phyloP scores from a whole-genome alignment of 2,329 filamentous ascomycete genomes.

The Aspergillus puulaauensis region DNA sequence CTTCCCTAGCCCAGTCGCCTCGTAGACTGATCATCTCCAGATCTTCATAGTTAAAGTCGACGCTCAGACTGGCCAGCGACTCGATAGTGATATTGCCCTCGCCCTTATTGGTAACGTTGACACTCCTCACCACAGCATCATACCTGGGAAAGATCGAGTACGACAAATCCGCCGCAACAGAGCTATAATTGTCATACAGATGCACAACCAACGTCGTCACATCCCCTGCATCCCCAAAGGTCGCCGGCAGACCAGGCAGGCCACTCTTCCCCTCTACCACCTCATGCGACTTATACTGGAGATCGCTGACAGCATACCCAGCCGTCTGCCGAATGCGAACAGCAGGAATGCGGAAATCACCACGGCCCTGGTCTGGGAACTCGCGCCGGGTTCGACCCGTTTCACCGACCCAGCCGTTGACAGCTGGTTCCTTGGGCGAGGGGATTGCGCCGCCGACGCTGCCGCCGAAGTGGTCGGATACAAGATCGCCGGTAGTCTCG shows the following conservation, averaged over 20 bases:
- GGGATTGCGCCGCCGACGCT: slow-evolving; percentile 54
- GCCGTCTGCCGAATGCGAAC: slow-evolving; percentile 60
- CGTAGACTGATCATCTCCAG: slow-evolving; percentile 63
- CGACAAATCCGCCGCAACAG: slow-evolving; percentile 57
- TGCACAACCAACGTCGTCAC: slow-evolving; percentile 61
- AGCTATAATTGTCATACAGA: slow-evolving; percentile 59
- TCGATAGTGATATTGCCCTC: slow-evolving; percentile 55
- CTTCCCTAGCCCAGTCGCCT: slow-evolving; percentile 64
- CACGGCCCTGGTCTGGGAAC: slow-evolving; percentile 64
- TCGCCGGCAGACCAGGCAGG: slow-evolving; percentile 58
- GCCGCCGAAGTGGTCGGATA: slow-evolving; percentile 63
- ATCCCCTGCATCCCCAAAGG: slow-evolving; percentile 56
- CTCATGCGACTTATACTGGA: slow-evolving; percentile 59
- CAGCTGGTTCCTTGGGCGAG: slow-evolving; percentile 33
- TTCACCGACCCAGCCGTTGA: slow-evolving; percentile 55
- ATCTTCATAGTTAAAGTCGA: slow-evolving; percentile 61
- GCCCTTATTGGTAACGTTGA: slow-evolving; percentile 61
- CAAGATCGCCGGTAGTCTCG: slow-evolving; percentile 54
- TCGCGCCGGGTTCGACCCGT: slow-evolving; percentile 58
- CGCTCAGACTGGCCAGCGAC: slow-evolving; percentile 60
- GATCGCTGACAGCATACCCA: slow-evolving; percentile 59
- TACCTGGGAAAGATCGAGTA: slow-evolving; percentile 65
- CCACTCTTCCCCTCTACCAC: slow-evolving; percentile 57
- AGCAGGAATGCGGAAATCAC: slow-evolving; percentile 64
- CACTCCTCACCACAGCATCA: slow-evolving; percentile 62